Base-by-base conservation (phyloP, 768 basidiomycete genomes). In the Kwoniella sp. region DNA sequence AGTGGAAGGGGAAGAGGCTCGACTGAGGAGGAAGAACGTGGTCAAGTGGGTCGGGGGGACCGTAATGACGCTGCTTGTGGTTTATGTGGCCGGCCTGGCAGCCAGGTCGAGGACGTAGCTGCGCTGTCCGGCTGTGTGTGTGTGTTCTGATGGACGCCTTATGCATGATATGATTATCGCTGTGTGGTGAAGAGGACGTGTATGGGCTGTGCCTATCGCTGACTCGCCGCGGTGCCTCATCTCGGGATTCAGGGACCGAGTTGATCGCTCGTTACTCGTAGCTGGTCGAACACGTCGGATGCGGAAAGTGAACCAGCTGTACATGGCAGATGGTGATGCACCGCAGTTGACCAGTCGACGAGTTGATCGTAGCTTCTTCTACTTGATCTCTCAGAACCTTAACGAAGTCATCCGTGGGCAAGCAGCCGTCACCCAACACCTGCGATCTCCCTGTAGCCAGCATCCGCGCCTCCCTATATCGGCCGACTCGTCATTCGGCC, bases 1-100 rank as follows among this genome's bases (percentile, higher is more conserved):
- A 6, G 57, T 65, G 14, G 60, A 65, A 39, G 38, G 25, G 1
- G 63, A 65, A 39, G 37, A 37, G 15, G 53, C n/a, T 9, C 12
- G 28, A 20, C 10, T 52, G 29, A 44, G 27, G 10, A 37, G 52
- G 20, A 46, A 44, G 50, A 53, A 54, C 22, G 39, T 56, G 41
- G 36, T 48, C 9, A 34, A 37, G 14, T 48, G 47, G 53, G 39
- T 43, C 27, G 32, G 14, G 6, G 31, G 33, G 5, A 25, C 40
- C 14, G 20, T 54, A 14, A 25, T 47, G 11, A 28, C 31, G 2
- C 12, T 46, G 37, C 22, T 54, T 1, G 42, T 14, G 4, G 39
- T 36, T 2, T 45, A 46, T 34, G 8, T 39, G 9, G 45, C 38
- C 17, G 39, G 32, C 9, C 41, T 47, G 17, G 29, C 31, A 23